Base-by-base conservation (phyloP, 352 stramenopile genomes). In the Pythium phragmitis region DNA sequence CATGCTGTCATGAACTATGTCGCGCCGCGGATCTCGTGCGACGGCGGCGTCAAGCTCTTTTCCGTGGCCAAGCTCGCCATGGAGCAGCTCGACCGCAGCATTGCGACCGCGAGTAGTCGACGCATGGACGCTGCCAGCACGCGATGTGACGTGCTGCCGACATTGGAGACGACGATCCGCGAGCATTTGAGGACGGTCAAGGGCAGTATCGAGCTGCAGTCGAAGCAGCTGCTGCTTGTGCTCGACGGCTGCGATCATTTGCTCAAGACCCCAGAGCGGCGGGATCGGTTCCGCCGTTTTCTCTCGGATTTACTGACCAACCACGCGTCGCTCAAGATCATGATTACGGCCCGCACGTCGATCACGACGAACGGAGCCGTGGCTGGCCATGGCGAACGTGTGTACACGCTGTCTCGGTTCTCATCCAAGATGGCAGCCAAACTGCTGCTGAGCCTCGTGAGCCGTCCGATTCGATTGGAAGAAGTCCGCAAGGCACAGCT, bases 1-100 rank as follows among this genome's bases (percentile, higher is more conserved):
- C 82, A 94, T 52, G 82, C 85, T 0, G 79, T 89, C 7, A 80
- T 82, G 9, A 87, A 89, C 50, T 94, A 94, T 41, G 82, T 94
- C 17, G 81, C 82, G n/a, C 82, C 85, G 3, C 77, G 85, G n/a
- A 80, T 88, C 33, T 90, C 82, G 17, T 80, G 77, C 0, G 74
- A 90, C 48, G 85, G 79, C 36, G 82, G 83, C 9, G 85, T 92
- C 5, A 79, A 79, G 26, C 80, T 92, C 34, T 86, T 94, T 58
- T 86, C 77, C 11, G 72, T 94, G 0, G 54, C 68, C 13, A 83
- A 74, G 53, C 73, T 92, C 51, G 82, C 72, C 7, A 72, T 81
- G 63, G 79, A 88, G 42, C 76, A 90, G 63, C 70, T 77, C 39
- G 78, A 90, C 48, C 70, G 82, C 12, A 75, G 83, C 21, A 76